Evolutionary conservation across 495 filamentous ascomycete genomes (phyloP), one percentile per base, ranked within the genome.

Genomic region (Cryomyces minteri): DNA sequence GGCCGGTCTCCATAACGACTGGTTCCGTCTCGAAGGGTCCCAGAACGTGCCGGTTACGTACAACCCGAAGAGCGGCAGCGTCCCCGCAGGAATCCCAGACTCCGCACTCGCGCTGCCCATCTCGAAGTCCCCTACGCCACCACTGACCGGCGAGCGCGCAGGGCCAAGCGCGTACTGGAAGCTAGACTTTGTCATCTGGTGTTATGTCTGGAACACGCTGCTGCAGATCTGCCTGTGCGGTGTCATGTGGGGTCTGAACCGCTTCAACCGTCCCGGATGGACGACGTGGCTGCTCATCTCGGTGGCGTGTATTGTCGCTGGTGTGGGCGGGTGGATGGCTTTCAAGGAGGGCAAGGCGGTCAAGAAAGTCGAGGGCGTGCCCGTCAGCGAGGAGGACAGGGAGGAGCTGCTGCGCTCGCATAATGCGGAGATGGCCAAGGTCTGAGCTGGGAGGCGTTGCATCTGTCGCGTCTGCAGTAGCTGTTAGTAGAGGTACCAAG

Each of bases 171-270:
- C 58, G 31, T 45, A 68, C 9, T 88, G 82, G 84, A 88, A 83
- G 61, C 59, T 88, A 51, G 82, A 88, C 46, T 81, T 84, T 45
- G 75, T 84, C 5, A 70, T 90, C 41, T 86, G 78, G 78, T 62
- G 67, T 39, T 84, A 82, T 56, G 67, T 84, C 7, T 59, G 64
- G 56, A 90, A 92, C 56, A 88, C 82, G 0, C 73, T 88, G 51
- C 68, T 86, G 9, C 85, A 90, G 58, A 62, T 57, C 31, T 69
- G 68, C 4, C 66, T 93, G 2, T 80, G 76, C 12, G 72, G 68
- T 5, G 79, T 82, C 58, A 90, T 90, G 84, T 90, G 82, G 80
- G 77, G 70, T 0, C 63, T 76, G 57, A 82, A 84, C 53, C 63
- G 84, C 12, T 76, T 71, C 56, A 60, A 76, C 10, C 67, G 85